phyloP scores from a whole-genome alignment of 2,329 filamentous ascomycete species.

The Pestalotiopsis sp. region DNA sequence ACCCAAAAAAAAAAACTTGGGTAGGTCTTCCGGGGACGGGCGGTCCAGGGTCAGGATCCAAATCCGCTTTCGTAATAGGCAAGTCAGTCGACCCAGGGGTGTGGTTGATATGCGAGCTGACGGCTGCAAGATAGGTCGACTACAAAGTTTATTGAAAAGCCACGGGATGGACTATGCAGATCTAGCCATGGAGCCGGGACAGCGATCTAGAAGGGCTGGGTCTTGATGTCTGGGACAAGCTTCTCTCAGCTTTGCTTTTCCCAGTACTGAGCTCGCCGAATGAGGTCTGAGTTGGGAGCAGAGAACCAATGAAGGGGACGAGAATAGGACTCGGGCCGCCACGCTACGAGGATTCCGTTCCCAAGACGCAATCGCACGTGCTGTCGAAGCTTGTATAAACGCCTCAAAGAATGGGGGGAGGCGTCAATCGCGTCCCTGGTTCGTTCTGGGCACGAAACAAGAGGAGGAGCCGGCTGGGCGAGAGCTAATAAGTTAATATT shows the following conservation, averaged over 20 bases:
- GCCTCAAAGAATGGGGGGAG: neutral
- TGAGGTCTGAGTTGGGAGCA: neutral
- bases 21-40: neutral
- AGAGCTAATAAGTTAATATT: neutral
- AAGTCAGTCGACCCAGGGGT: constrained; percentile 9
- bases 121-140: neutral
- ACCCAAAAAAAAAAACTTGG: constrained; percentile 5
- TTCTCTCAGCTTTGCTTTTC: constrained; percentile 6
- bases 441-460: neutral
- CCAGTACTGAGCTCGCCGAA: neutral
- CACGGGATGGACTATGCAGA: constrained; percentile 7
- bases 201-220: neutral
- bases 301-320: constrained; percentile 2
- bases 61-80: constrained; percentile 7
- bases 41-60: constrained; percentile 4
- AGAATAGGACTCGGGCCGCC: neutral
- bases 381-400: neutral
- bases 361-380: constrained; percentile 17
- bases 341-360: neutral
- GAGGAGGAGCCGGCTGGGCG: neutral
- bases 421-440: constrained; percentile 1
- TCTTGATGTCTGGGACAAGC: neutral
- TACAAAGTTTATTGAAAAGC: constrained; percentile 9
- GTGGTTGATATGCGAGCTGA: constrained; percentile 12
- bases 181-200: neutral